Conservation (phyloP, 306 rosid genomes). For the Sesbania bispinosa region DNA sequence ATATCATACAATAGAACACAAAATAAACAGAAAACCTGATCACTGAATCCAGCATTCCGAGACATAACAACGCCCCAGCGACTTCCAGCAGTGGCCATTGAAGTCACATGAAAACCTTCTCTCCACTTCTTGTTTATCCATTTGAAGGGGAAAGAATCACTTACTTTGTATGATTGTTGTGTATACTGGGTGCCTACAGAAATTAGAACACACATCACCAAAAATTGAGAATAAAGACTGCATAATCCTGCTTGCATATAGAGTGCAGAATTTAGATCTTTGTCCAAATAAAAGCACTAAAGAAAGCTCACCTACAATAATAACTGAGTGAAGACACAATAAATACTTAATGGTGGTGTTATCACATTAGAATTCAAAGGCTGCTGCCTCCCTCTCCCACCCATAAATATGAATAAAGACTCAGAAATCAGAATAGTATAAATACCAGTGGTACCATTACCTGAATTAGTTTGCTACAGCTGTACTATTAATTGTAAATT, state of each 20-base stretch:
- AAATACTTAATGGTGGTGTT: background rate
- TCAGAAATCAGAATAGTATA: too few relatives aligned
- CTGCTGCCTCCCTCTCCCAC: background rate
- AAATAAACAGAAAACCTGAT: conserved; percentile 60
- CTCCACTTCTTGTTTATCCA: conserved; percentile 99
- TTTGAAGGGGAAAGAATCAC: conserved; percentile 96
- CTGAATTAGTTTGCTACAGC: too few relatives aligned
- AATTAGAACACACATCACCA: conserved; percentile 3
- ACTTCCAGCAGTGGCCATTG: conserved; percentile 98
- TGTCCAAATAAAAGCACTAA: background rate
- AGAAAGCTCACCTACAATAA: background rate
- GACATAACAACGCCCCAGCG: conserved; percentile 99
- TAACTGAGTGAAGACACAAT: background rate
- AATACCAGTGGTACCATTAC: too few relatives aligned
- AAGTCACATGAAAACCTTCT: conserved; percentile 97
- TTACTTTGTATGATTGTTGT: conserved; percentile 96
- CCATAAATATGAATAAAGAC: background rate
- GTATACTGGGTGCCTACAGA: conserved; percentile 84
- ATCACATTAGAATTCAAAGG: background rate
- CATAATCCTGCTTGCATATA: background rate
- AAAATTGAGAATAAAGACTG: background rate
- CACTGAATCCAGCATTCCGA: conserved; percentile 90
- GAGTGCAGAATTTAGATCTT: background rate
- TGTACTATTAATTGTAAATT: too few relatives aligned
- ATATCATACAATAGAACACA: background rate